phyloP scores from a whole-genome alignment of 805 yeast species.

The Zygotorulaspora sp. region DNA sequence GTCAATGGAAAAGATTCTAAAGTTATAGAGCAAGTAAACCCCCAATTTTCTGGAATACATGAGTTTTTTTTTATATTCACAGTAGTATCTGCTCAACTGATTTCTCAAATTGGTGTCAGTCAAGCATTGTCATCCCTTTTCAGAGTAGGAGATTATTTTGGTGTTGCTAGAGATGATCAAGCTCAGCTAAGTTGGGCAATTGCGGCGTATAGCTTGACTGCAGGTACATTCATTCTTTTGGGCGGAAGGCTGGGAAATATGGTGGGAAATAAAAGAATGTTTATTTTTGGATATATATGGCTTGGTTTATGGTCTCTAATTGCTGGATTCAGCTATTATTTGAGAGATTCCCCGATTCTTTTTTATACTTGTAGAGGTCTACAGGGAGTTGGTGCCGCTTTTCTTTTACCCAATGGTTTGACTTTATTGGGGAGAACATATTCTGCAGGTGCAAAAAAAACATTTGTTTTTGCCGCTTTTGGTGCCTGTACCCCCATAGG shows the following conservation, averaged over 20 bases:
- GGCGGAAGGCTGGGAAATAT: conserved; percentile 68
- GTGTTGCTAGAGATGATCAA: conserved; percentile 2
- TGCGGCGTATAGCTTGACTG: conserved; percentile 14
- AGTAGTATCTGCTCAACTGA: conserved; percentile 11
- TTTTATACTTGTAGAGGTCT: conserved; percentile 33
- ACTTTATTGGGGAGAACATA: conserved; percentile 45
- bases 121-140: conserved; percentile 15
- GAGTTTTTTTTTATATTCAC: conserved; percentile 6
- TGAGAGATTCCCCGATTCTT: neutral
- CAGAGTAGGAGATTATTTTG: conserved; percentile 5
- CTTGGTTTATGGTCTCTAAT: conserved; percentile 52
- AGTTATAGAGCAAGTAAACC: too few species aligned
- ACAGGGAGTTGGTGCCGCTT: conserved; percentile 24
- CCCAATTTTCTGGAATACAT: neutral
- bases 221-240: conserved; percentile 60
- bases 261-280: conserved; percentile 51
- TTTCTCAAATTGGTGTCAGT: conserved; percentile 11
- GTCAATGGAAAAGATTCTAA: too few species aligned
- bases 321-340: conserved; percentile 42
- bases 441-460: conserved; percentile 45
- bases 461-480: conserved; percentile 49
- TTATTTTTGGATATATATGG: conserved; percentile 54
- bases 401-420: conserved; percentile 53
- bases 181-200: conserved; percentile 15
- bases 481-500: conserved; percentile 64